phyloP scores from a whole-genome alignment of 352 stramenopile genomes.

The Phytophthora tentaculata region DNA sequence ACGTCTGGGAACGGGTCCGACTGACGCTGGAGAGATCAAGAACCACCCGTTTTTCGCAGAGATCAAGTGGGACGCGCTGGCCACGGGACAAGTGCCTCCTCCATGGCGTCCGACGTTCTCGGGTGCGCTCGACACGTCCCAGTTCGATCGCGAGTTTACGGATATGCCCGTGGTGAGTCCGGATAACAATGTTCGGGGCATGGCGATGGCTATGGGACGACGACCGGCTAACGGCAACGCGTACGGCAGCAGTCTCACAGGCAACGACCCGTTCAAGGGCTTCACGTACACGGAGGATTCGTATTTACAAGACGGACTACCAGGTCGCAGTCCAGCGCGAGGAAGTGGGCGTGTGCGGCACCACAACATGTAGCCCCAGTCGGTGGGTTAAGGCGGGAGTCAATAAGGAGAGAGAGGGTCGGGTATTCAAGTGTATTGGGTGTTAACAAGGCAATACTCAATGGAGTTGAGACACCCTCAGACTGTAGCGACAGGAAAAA shows the following conservation, averaged over 20 bases:
- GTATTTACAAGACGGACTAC: slow-evolving; percentile 70
- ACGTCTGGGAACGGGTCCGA: slow-evolving; percentile 92
- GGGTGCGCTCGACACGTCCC: slow-evolving; percentile 95
- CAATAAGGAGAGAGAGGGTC: slow-evolving; percentile 30
- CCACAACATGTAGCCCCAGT: slow-evolving; percentile 41
- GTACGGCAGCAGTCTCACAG: slow-evolving; percentile 63
- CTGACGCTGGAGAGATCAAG: slow-evolving; percentile 82
- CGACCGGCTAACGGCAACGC: slow-evolving; percentile 43
- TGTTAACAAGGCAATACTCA: slow-evolving; percentile 24
- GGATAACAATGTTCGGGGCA: slow-evolving; percentile 72
- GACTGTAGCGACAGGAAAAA: slow-evolving; percentile 30
- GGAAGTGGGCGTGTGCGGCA: slow-evolving; percentile 35
- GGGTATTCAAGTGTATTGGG: slow-evolving; percentile 22
- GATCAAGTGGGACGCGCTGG: slow-evolving; percentile 79
- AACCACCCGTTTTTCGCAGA: slow-evolving; percentile 84
- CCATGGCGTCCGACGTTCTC: slow-evolving; percentile 94
- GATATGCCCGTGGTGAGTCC: slow-evolving; percentile 96
- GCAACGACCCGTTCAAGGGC: slow-evolving; percentile 80
- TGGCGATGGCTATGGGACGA: slow-evolving; percentile 57
- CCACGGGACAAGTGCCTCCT: slow-evolving; percentile 68
- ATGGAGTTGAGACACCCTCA: slow-evolving; percentile 23
- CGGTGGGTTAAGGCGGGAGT: slow-evolving; percentile 14
- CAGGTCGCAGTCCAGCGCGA: slow-evolving; percentile 31
- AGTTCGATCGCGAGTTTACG: slow-evolving; percentile 98
- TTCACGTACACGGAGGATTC: slow-evolving; percentile 90